Conservation (phyloP, 371 early-diverging fungal genomes). For the Mucor mucedo region DNA sequence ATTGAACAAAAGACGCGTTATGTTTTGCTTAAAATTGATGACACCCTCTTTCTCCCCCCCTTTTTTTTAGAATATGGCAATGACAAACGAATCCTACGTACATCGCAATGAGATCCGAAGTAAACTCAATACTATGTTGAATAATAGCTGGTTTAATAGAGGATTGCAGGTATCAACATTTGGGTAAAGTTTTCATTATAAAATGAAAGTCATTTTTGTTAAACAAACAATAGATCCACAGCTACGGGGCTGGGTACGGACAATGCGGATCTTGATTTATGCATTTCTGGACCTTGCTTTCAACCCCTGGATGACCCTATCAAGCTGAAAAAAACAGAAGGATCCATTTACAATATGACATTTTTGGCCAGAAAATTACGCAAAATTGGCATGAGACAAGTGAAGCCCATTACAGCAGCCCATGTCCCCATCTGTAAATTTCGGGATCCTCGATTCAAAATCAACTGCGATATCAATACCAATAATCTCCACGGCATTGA, state of each 20-base stretch:
- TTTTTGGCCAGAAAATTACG: constrained; percentile 17
- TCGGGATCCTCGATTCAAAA: constrained; percentile 52
- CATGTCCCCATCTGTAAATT: constrained; percentile 75
- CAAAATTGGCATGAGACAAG: constrained; percentile 28
- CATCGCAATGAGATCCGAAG: not conserved
- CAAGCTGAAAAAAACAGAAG: not conserved
- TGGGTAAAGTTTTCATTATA: constrained; percentile 17
- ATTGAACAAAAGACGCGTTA: too few relatives aligned
- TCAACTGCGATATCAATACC: constrained; percentile 58
- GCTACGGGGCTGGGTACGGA: constrained; percentile 27
- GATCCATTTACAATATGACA: constrained; percentile 33
- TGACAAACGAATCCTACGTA: not conserved
- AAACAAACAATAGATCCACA: constrained; percentile 2
- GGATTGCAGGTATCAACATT: constrained; percentile 8
- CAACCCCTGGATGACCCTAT: not conserved
- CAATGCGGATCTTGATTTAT: constrained; percentile 37
- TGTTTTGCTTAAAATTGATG: too few relatives aligned
- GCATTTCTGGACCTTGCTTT: constrained; percentile 23
- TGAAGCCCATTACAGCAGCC: constrained; percentile 31
- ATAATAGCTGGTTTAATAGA: not conserved
- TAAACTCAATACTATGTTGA: not conserved
- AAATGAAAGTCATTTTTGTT: not conserved
- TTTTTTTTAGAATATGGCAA: not conserved
- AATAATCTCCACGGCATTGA: constrained; percentile 58
- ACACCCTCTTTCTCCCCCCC: not conserved